A percentile compares a stretch with the other conserved stretches of the same genome.
Evolutionary conservation across 306 rosid genomes (phyloP).

Genomic region (barrel medic (Medicago truncatula)): MtrunA17r5.0-ANR NC_053044.1:29426001-29426500

Average conservation of each 20-base stretch:
- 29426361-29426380: not conserved
- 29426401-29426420: not conserved
- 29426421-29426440: not conserved
- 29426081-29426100: not conserved
- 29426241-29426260: not conserved
- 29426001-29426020: not conserved
- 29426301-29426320: not conserved
- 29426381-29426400: fast-evolving
- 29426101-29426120: not conserved
- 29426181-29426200: not conserved
- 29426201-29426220: fast-evolving
- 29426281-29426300: fast-evolving
- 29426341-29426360: slow-evolving; percentile 34
- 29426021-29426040: not conserved
- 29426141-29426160: not conserved
- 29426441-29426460: fast-evolving
- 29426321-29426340: not conserved
- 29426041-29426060: no score
- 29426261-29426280: not conserved
- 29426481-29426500: no score
- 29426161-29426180: slow-evolving; percentile 12
- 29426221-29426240: slow-evolving; percentile 21
- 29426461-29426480: no score
- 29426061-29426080: not conserved
- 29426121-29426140: fast-evolving